These are phyloP conservation scores for Penicillium simplicissimum DNA, from an alignment of 495 filamentous ascomycete genomes.

Conservation along the genomic window DNA sequence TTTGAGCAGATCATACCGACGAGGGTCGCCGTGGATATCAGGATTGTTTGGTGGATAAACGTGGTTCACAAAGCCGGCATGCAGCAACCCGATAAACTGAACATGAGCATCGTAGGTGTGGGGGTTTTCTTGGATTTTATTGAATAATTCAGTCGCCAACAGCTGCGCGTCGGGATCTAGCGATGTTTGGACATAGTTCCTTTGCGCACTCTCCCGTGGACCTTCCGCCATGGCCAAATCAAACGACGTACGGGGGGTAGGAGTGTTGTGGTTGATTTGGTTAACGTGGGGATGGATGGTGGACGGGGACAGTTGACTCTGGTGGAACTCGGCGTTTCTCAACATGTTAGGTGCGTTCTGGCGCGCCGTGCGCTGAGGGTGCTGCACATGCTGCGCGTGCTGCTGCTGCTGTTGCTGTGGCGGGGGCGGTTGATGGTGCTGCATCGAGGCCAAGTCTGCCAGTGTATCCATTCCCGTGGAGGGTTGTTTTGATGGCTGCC, in stretches of 20 bases:
- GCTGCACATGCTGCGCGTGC: not conserved
- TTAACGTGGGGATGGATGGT: conserved; percentile 50
- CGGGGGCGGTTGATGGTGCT: conserved; percentile 56
- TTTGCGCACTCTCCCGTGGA: conserved; percentile 47
- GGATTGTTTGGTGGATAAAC: conserved; percentile 50
- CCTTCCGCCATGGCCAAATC: conserved; percentile 60
- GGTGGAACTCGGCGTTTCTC: conserved; percentile 48
- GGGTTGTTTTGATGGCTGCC: conserved; percentile 42
- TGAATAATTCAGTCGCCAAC: conserved; percentile 53
- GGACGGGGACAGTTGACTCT: conserved; percentile 52
- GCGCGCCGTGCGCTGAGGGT: conserved; percentile 20
- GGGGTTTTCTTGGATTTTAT: conserved; percentile 58
- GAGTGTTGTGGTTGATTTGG: conserved; percentile 51
- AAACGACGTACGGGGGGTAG: conserved; percentile 53
- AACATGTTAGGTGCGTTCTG: conserved; percentile 44
- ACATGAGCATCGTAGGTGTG: conserved; percentile 67
- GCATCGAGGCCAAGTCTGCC: conserved; percentile 67
- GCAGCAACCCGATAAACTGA: conserved; percentile 62
- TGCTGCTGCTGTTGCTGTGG: not conserved
- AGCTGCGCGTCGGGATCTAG: conserved; percentile 56
- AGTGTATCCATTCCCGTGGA: conserved; percentile 67
- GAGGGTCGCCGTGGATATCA: conserved; percentile 46
- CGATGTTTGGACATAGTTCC: conserved; percentile 51
- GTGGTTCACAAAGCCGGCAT: conserved; percentile 62
- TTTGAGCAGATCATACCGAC: conserved; percentile 57